phyloP scores from a whole-genome alignment of 1,284 basidiomycete species.

The Leccinum pseudoinsigne region DNA sequence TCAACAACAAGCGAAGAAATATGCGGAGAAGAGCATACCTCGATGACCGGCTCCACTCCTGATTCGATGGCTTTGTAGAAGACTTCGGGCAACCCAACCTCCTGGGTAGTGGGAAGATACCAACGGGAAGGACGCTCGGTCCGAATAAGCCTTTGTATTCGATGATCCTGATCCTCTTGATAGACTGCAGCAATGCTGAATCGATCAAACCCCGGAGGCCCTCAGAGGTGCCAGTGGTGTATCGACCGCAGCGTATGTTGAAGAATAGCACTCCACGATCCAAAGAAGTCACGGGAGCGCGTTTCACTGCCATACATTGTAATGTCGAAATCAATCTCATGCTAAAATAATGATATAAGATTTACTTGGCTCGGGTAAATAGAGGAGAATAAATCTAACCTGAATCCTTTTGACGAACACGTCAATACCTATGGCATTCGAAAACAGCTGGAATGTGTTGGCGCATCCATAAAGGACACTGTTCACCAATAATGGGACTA shows the following conservation, averaged over 20 bases:
- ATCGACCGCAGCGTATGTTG: conserved; percentile 90
- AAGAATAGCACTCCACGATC: no score
- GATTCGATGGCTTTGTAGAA: conserved; percentile 87
- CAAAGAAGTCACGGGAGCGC: no score
- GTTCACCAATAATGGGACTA: conserved; percentile 86
- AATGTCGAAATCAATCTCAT: conserved; percentile 71
- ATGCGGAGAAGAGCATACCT: conserved; percentile 47
- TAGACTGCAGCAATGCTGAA: no score
- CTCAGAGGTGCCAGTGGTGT: conserved; percentile 51
- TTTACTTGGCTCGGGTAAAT: neutral
- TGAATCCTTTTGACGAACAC: no score
- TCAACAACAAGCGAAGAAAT: conserved; percentile 3
- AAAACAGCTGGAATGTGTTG: conserved; percentile 89
- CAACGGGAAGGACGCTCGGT: conserved; percentile 80
- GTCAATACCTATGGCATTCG: conserved; percentile 47
- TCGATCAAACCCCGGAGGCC: no score
- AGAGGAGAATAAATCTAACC: no score
- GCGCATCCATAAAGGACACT: conserved; percentile 89
- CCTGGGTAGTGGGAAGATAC: conserved; percentile 89
- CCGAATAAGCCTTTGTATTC: conserved; percentile 85
- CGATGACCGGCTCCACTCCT: conserved; percentile 85
- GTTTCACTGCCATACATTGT: conserved; percentile 47
- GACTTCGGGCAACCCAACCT: conserved; percentile 85
- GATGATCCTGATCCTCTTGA: conserved; percentile 39
- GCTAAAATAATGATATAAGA: conserved; percentile 40